phyloP scores from a whole-genome alignment of 2,329 filamentous ascomycete genomes.

The Trichoderma sp. region DNA sequence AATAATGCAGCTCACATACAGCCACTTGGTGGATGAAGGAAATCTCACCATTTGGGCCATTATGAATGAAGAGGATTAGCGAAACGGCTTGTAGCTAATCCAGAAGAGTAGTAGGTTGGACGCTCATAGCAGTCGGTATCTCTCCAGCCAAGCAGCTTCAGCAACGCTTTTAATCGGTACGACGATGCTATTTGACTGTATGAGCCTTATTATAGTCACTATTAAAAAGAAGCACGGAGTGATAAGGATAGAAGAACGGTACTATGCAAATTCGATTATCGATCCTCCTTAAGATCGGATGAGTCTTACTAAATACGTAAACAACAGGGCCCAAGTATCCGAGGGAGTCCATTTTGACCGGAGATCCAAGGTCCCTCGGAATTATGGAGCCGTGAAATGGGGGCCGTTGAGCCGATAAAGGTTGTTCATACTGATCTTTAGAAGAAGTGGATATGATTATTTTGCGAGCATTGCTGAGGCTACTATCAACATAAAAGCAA shows the following conservation, averaged over 20 bases:
- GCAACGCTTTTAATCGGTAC: neutral
- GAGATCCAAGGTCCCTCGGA: neutral
- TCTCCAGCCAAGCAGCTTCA: neutral
- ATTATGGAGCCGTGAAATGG: neutral
- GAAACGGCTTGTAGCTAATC: neutral
- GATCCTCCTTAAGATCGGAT: neutral
- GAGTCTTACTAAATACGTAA: neutral
- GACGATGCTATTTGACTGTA: neutral
- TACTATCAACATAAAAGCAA: neutral
- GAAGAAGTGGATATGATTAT: neutral
- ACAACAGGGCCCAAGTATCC: neutral
- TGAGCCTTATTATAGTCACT: accelerated
- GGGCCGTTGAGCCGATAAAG: neutral
- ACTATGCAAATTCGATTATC: neutral
- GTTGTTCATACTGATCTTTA: neutral
- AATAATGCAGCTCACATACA: neutral
- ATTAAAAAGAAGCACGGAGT: neutral
- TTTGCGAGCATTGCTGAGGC: neutral
- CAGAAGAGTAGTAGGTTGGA: neutral
- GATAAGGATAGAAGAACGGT: neutral
- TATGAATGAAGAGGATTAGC: neutral
- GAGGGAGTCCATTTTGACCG: neutral
- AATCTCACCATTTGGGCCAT: neutral
- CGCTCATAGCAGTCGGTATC: neutral
- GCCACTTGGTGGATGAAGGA: neutral